Evolutionary conservation across 2,329 filamentous ascomycete species (phyloP), one percentile per base, ranked within the genome.

Genomic region (Calonectria hongkongensis): DNA sequence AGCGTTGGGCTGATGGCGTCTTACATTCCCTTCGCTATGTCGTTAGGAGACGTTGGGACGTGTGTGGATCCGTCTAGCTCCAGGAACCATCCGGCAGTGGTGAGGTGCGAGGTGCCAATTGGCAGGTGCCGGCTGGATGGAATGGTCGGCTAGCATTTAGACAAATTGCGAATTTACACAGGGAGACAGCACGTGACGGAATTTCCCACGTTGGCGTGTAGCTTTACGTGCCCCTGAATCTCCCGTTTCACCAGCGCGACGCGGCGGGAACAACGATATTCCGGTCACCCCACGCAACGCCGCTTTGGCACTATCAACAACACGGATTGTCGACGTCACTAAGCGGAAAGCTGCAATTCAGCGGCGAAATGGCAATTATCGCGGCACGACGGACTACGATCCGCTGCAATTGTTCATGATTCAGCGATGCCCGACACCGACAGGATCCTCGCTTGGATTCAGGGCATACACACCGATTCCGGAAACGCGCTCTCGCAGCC

Each of bases 371-470:
- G 45, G 45, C 15, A 41, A 30, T n/a, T 25, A 60, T 60, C 54
- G 39, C 16, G 7, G 15, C 21, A 18, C 36, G 54, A 41, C 33
- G 25, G 27, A 16, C 25, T 12, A 16, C 39, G 21, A 13, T 36
- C 7, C 21, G 16, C 39, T 25, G 21, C 18, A 10, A 41, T 33
- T 41, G 12, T 41, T 8, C 25, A 21, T 27, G 21, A 9, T 41
- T 27, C 21, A 60, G 54, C 54, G 33, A 60, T 60, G 54, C 54
- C 21, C 9, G 54, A 27, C 25, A 41, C 33, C 13, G 54, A 41
- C 8, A 60, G 36, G 18, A 60, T 60, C 21, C 54, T 60, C 36
- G 54, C 54, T 60, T 60, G 54, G 54, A 60, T 60, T 60, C 33
- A 60, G 54, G 54, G 54, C n/a, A 60, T 41, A 6, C n/a, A 41